Conservation (phyloP, 176 grass and related monocot species). For the Phoenix dactylifera region DNA sequence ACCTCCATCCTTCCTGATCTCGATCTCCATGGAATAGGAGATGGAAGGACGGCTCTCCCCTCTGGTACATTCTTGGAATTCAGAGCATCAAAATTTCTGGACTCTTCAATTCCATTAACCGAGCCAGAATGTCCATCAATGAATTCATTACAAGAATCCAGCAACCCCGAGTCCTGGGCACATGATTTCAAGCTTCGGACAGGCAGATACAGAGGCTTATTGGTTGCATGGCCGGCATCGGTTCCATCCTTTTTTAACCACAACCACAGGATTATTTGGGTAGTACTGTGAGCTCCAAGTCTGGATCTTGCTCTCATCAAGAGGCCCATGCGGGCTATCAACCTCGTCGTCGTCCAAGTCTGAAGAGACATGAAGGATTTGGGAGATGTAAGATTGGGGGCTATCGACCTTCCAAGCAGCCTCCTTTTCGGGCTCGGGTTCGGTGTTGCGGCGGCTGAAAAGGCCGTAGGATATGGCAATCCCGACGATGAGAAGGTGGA, state of each 20-base stretch:
- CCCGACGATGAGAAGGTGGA: constrained; percentile 80
- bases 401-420: constrained; percentile 27
- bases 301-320: constrained; percentile 21
- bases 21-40: constrained; percentile 83
- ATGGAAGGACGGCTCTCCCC: constrained; percentile 48
- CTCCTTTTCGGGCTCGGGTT: constrained; percentile 12
- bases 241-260: constrained; percentile 17
- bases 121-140: constrained; percentile 1
- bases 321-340: background rate
- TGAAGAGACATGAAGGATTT: constrained; percentile 43
- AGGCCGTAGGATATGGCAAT: constrained; percentile 85
- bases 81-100: background rate
- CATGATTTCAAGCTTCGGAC: constrained; percentile 45
- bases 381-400: constrained; percentile 40
- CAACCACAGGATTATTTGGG: constrained; percentile 29
- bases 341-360: constrained; percentile 40
- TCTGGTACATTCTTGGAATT: background rate
- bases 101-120: background rate
- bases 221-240: background rate
- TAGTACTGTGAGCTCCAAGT: constrained; percentile 55
- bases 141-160: too few relatives aligned
- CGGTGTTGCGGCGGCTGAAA: constrained; percentile 69
- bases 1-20: constrained; percentile 37
- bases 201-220: constrained; percentile 40
- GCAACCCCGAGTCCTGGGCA: constrained; percentile 5